Base-by-base conservation (phyloP, 2,329 filamentous ascomycete species). In the Pseudocercospora vitis region DNA sequence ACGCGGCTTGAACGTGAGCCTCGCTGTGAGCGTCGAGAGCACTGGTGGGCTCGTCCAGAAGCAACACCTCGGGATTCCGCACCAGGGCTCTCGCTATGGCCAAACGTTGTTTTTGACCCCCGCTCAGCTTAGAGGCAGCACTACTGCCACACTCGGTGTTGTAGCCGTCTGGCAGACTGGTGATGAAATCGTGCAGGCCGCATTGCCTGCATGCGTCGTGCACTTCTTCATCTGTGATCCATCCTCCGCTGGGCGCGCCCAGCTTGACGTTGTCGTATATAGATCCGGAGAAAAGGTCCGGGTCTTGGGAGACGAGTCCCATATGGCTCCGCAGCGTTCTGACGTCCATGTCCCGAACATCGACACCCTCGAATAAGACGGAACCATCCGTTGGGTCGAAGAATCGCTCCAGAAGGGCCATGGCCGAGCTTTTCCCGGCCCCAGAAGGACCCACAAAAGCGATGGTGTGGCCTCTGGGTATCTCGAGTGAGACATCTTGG, bases 381-480 rank as follows among this genome's bases (percentile, higher is more conserved):
- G 63, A 56, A 12, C 75, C 75, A 3, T 63, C 52, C 2, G 68
- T 71, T 5, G 72, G 69, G 47, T 76, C 74, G 54, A 73, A 76
- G 60, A 76, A 76, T 6, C 75, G 66, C 49, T 77, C 75, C 7
- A 77, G 70, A n/a, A 77, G 59, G n/a, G 74, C 66, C 8, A 77
- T 68, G 1, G 71, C 69, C n/a, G 73, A 73, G 1, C 72, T 74
- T 60, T 77, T 78, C 18, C 75, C 75, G 3, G 74, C 73, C 8
- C 75, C 75, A 35, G 71, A 74, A 14, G 73, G 70, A 2, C 75
- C 75, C 1, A 76, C 74, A 26, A 77, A 70, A 1, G 73, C 74
- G 1, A 85, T 71, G 0, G 79, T 83, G 50, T 82, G 72, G 2
- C 81, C 81, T 1, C 75, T 73, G 9, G 68, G 63, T 3, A 77